phyloP scores from a whole-genome alignment of 2,329 filamentous ascomycete species.

The Cercospora beticola region DNA sequence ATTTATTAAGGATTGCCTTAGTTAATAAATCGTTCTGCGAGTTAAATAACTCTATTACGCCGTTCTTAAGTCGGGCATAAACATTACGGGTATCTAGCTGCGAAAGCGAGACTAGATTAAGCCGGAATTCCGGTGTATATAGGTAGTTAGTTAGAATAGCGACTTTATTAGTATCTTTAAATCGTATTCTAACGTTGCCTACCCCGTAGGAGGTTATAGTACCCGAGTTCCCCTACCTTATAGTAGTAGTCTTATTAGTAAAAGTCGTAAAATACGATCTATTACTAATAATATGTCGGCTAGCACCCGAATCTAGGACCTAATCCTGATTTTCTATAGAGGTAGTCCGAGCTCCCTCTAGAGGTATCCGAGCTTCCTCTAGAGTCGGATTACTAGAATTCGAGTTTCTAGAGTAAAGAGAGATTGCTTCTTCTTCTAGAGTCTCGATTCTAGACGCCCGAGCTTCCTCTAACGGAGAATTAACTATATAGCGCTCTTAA shows the following conservation, averaged over 20 bases:
- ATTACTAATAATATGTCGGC: too few relatives aligned
- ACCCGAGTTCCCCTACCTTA: not conserved
- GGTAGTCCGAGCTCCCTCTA: too few relatives aligned
- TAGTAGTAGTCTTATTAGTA: too few relatives aligned
- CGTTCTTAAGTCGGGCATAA: not conserved
- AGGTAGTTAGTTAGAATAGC: conserved; percentile 11
- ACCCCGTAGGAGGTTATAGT: not conserved
- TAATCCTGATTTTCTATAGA: too few relatives aligned
- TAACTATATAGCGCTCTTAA: not conserved
- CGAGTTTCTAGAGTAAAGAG: too few relatives aligned
- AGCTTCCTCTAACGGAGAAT: not conserved
- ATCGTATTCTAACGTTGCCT: not conserved
- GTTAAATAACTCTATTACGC: conserved; percentile 7
- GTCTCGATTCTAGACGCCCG: too few relatives aligned
- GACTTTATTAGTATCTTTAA: conserved; percentile 6
- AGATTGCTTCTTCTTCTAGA: too few relatives aligned
- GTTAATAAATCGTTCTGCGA: not conserved
- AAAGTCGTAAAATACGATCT: too few relatives aligned
- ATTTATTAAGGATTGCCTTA: conserved; percentile 2
- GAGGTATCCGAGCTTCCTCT: too few relatives aligned
- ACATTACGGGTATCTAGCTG: conserved; percentile 5
- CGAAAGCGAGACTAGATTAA: conserved; percentile 7
- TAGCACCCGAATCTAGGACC: too few relatives aligned
- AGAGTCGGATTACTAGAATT: too few relatives aligned
- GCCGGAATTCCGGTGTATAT: not conserved